A percentile compares a stretch with the other conserved stretches of the same genome.
Evolutionary conservation across 768 basidiomycete genomes (phyloP).

Genomic region (Kwoniella dejecticola): DNA sequence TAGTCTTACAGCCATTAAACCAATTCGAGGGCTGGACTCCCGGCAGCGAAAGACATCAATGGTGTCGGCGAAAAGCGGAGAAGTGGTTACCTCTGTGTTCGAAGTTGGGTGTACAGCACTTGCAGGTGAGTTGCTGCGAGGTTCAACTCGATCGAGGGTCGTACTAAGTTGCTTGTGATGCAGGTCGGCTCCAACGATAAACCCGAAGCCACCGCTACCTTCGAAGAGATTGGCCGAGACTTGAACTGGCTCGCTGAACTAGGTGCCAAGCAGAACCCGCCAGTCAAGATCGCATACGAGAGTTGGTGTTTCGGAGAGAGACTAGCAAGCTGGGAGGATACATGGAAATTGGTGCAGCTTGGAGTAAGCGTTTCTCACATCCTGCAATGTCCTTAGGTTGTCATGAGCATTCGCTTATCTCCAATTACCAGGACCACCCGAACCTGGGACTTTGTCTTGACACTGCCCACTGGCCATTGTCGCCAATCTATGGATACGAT

Average conservation of each 20-base stretch:
- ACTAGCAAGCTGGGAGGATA: slow-evolving; percentile 29
- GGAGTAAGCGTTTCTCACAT: neutral
- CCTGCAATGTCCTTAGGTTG: no score
- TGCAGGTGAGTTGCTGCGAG: slow-evolving; percentile 40
- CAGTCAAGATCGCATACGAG: slow-evolving; percentile 36
- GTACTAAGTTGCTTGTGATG: neutral
- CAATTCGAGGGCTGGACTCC: slow-evolving; percentile 43
- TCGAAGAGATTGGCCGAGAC: slow-evolving; percentile 27
- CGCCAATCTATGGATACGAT: slow-evolving; percentile 41
- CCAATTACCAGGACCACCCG: slow-evolving; percentile 22
- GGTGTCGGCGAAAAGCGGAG: slow-evolving; percentile 31
- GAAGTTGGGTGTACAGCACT: slow-evolving; percentile 28
- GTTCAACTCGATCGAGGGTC: no score
- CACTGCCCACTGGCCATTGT: slow-evolving; percentile 37
- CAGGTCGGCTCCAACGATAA: slow-evolving; percentile 34
- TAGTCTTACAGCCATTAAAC: slow-evolving; percentile 44
- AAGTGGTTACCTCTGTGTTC: slow-evolving; percentile 40
- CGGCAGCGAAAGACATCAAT: slow-evolving; percentile 24
- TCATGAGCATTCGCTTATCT: no score
- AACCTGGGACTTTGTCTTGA: slow-evolving; percentile 46
- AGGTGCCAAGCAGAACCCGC: slow-evolving; percentile 24
- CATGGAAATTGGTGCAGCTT: slow-evolving; percentile 37
- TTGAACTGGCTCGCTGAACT: slow-evolving; percentile 35
- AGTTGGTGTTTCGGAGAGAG: slow-evolving; percentile 42
- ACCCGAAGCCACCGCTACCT: slow-evolving; percentile 15